phyloP scores from a whole-genome alignment of 441 rosid genomes.

The Corymbia calophylla region DNA sequence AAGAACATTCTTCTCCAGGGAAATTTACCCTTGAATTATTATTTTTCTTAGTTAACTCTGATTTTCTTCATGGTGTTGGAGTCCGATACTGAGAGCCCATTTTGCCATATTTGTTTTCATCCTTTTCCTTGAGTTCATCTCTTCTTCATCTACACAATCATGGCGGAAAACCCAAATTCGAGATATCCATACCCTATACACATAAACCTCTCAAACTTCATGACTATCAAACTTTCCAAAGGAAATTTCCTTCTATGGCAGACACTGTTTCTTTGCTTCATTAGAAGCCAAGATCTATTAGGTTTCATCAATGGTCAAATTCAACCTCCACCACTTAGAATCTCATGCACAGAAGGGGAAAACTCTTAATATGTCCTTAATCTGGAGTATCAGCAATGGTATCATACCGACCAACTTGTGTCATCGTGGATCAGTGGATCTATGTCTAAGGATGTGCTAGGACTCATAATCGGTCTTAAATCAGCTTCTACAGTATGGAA shows the following conservation, averaged over 20 bases:
- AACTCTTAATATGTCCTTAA: background rate
- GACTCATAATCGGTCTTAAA: background rate
- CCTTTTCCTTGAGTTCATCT: background rate
- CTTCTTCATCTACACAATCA: background rate
- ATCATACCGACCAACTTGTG: background rate
- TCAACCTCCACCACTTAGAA: background rate
- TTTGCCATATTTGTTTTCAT: background rate
- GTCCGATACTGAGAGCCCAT: background rate
- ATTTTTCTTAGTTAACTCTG: background rate
- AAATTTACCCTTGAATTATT: background rate
- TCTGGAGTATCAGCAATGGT: background rate
- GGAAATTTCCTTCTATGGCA: background rate
- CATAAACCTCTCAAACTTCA: background rate
- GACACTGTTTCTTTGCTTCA: background rate
- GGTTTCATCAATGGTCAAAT: background rate
- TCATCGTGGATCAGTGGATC: background rate
- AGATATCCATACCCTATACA: background rate
- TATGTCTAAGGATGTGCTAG: background rate
- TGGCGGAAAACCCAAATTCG: accelerated
- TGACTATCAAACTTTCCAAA: background rate
- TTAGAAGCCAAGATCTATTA: background rate
- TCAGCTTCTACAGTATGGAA: background rate
- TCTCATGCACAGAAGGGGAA: background rate
- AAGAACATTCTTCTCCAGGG: background rate
- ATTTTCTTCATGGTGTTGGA: background rate